Conservation (phyloP, 768 basidiomycete genomes). For the Russula olivacea region DNA sequence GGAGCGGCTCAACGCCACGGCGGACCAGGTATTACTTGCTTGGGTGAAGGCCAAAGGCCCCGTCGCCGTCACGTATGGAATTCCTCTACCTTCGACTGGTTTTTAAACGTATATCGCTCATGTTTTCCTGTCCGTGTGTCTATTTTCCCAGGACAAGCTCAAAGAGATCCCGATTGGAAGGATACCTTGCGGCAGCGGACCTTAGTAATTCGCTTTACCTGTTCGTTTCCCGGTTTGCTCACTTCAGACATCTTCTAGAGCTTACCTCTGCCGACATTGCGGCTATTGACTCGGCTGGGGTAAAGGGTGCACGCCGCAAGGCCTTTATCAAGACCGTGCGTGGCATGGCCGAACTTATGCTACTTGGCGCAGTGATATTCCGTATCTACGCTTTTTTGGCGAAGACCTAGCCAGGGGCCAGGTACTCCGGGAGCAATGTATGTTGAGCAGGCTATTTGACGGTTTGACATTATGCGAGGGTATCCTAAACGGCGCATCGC, state of each 20-base stretch:
- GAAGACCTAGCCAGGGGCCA: not conserved
- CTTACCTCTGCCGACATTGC: conserved; percentile 47
- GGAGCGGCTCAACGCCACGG: conserved; percentile 41
- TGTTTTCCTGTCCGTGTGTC: not conserved
- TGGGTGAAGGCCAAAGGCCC: conserved; percentile 68
- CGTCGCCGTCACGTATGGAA: conserved; percentile 52
- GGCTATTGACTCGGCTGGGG: conserved; percentile 55
- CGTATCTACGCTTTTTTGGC: conserved; percentile 14
- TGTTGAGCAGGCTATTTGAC: not conserved
- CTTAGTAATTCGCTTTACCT: conserved; percentile 38
- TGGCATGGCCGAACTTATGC: conserved; percentile 11
- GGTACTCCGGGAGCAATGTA: not conserved
- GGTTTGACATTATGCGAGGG: too few relatives aligned
- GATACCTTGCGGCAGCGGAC: conserved; percentile 65
- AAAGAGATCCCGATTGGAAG: conserved; percentile 56
- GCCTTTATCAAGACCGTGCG: conserved; percentile 6
- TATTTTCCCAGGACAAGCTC: conserved; percentile 47
- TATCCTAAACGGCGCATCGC: too few relatives aligned
- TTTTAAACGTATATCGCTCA: not conserved
- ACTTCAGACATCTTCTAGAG: conserved; percentile 30
- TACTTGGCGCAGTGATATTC: conserved; percentile 11
- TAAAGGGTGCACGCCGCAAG: conserved; percentile 31
- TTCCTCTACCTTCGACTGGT: not conserved
- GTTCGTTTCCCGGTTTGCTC: not conserved
- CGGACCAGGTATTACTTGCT: conserved; percentile 65